These are phyloP conservation scores for Elongisporangium prolatum DNA, from an alignment of 352 stramenopile species.

Conservation along the genomic window DNA sequence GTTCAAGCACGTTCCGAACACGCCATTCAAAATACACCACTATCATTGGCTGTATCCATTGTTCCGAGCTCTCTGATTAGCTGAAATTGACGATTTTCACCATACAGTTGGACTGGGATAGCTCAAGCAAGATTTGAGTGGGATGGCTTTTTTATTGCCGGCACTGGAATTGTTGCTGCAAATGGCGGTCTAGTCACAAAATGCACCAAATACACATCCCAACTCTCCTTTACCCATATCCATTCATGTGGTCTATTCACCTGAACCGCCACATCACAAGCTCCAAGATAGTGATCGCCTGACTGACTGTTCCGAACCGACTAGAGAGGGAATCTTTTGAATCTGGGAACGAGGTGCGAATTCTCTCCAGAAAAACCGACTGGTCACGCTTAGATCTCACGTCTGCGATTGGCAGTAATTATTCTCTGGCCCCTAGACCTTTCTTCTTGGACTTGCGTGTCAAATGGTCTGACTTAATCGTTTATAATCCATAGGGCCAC, in stretches of 20 bases:
- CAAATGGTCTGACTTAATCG: background rate
- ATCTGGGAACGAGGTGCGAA: background rate
- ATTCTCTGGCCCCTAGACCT: background rate
- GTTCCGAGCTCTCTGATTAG: background rate
- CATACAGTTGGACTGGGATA: background rate
- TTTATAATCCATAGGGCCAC: background rate
- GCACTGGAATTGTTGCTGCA: background rate
- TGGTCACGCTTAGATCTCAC: background rate
- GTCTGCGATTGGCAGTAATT: background rate
- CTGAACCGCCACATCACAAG: background rate
- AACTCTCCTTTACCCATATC: background rate
- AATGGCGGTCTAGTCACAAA: background rate
- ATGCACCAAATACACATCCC: background rate
- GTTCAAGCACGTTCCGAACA: background rate
- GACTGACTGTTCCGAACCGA: background rate
- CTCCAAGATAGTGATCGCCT: background rate
- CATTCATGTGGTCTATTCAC: background rate
- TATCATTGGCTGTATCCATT: background rate
- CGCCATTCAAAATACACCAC: background rate
- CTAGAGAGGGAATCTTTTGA: background rate
- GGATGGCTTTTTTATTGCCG: background rate
- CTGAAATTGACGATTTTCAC: background rate
- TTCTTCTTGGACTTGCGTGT: background rate
- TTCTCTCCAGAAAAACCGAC: background rate
- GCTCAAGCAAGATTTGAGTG: background rate